Percentiles rank a stretch among this genome's conserved stretches.
Evolutionary conservation across 495 filamentous ascomycete genomes (phyloP).

Genomic region (Wilcoxina mikolae): DNA sequence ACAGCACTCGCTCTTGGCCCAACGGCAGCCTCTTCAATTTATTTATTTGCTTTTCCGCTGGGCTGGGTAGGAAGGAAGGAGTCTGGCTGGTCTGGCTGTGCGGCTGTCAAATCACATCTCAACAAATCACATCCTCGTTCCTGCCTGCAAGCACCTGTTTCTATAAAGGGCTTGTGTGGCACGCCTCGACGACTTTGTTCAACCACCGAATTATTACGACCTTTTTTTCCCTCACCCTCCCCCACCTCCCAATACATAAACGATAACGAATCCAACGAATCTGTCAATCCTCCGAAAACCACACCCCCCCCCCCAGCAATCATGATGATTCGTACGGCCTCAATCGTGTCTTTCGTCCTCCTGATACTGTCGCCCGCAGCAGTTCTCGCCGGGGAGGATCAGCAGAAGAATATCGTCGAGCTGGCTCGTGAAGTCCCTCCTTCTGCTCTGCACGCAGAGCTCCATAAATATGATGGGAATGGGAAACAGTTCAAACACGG

Average conservation of each 20-base stretch:
- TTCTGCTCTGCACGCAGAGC: conserved; percentile 35
- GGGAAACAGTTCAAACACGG: conserved; percentile 39
- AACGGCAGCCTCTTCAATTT: too few species aligned
- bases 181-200: neutral
- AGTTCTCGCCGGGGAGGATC: conserved; percentile 26
- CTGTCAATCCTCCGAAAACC: too few species aligned
- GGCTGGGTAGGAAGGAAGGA: too few species aligned
- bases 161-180: neutral
- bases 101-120: too few species aligned
- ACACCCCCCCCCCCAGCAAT: neutral
- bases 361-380: conserved; percentile 26
- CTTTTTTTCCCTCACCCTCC: conserved; percentile 1
- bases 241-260: neutral
- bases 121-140: neutral
- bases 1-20: too few species aligned
- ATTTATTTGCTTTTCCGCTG: too few species aligned
- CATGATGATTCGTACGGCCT: neutral
- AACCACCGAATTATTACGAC: neutral
- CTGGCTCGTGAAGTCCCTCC: conserved; percentile 32
- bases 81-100: too few species aligned
- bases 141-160: neutral
- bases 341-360: conserved; percentile 14
- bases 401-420: conserved; percentile 30
- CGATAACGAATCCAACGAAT: neutral
- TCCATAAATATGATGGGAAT: conserved; percentile 34